Evolutionary conservation across 306 rosid genomes (phyloP).

Genomic region (Gynostemma pentaphyllum): DNA sequence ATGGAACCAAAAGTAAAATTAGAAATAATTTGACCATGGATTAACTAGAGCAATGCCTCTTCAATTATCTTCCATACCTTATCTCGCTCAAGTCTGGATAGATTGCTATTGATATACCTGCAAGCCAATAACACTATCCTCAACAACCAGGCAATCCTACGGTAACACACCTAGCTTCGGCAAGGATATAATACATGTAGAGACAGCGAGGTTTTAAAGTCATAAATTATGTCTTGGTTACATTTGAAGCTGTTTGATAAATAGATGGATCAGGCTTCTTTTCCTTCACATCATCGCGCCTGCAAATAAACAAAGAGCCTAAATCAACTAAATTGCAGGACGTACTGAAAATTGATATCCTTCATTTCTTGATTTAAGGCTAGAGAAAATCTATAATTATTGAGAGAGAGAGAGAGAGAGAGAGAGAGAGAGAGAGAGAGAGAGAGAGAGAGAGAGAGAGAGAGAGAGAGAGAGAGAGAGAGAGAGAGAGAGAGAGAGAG

Average conservation of each 20-base stretch:
- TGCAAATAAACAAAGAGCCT: constrained; percentile 7
- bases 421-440: too few species aligned
- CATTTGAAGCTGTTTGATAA: constrained; percentile 75
- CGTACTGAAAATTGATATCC: background rate
- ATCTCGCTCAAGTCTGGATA: constrained; percentile 74
- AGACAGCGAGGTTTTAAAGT: background rate
- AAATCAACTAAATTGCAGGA: background rate
- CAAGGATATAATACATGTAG: constrained; percentile 15
- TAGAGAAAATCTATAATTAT: too few species aligned
- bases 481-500: too few species aligned
- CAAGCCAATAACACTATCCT: constrained; percentile 87
- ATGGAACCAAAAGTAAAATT: background rate
- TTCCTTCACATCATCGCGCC: constrained; percentile 95
- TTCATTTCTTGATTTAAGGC: background rate
- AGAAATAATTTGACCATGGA: background rate
- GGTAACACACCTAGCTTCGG: constrained; percentile 57
- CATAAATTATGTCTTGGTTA: constrained; percentile 4
- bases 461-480: too few species aligned
- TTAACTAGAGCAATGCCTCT: constrained; percentile 5
- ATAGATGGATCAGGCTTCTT: constrained; percentile 95
- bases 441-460: too few species aligned
- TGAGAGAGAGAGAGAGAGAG: too few species aligned
- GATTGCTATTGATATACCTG: constrained; percentile 55
- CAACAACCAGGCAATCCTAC: constrained; percentile 68
- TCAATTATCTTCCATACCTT: constrained; percentile 37